Evolutionary conservation across 2,329 filamentous ascomycete genomes (phyloP), one percentile per base, ranked within the genome.

Genomic region (Penicillium sp.): DNA sequence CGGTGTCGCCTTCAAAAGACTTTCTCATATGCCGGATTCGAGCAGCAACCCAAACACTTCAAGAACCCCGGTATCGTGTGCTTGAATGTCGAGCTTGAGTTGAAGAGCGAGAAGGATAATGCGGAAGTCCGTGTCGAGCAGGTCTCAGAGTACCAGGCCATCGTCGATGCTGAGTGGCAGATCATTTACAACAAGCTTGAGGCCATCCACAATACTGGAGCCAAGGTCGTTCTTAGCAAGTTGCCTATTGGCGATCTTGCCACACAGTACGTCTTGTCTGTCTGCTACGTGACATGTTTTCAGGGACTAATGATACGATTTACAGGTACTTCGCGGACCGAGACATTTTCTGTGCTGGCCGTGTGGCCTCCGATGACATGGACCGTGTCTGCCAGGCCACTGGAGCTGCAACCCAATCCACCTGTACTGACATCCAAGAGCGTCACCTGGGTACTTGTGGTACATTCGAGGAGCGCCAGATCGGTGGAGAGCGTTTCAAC

Each of bases 181-280:
- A 99, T 99, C 72, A 99, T 99, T 75, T 97, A 88, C 85, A 93
- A 97, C 81, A 99, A 99, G 83, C 89, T 99, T 73, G 94, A 99
- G 79, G 90, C 93, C 45, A 79, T 96, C 50, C 84, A 93, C 82
- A 87, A 93, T 77, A 97, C 93, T 6, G 94, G 94, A 51, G 94
- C 94, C 61, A 96, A 97, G 84, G 91, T 99, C 47, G 91, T 99
- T 39, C 86, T 99, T 54, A 96, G 91, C 78, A 97, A 97, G 79
- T 82, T 97, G 58, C 94, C 94, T 38, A 97, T 99, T 69, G 94
- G 94, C 70, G 94, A 99, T 79, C 79, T 99, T 70, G 94, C 94
- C 56, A 99, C 94, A 52, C 94, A 99, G 79, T 84, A 78, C 56
- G 73, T 69, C 35, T 43, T 34, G 47, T 11, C 9, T 39, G 7